Percentiles rank a stretch among this genome's conserved stretches.
These are phyloP conservation scores for Fusarium siculi DNA, from an alignment of 2,329 filamentous ascomycete species.

Conservation along the genomic window DNA sequence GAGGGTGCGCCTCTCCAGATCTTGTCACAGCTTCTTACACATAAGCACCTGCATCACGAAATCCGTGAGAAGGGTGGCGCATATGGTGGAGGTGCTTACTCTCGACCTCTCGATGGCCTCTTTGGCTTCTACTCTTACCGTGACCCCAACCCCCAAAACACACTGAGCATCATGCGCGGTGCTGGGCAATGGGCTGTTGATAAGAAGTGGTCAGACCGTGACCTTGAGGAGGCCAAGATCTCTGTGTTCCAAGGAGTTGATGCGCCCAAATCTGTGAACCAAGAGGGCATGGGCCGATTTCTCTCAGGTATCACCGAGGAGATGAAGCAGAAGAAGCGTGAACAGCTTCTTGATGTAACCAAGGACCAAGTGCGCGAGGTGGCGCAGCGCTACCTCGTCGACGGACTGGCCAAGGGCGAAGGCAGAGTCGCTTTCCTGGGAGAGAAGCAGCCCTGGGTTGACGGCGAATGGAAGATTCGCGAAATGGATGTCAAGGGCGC, in stretches of 20 bases:
- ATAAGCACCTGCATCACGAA: constrained; percentile 96
- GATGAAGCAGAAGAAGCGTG: constrained; percentile 87
- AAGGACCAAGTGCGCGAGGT: constrained; percentile 81
- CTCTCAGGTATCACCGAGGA: constrained; percentile 85
- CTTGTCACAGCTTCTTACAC: constrained; percentile 89
- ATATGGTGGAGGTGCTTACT: constrained; percentile 91
- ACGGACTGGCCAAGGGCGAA: constrained; percentile 67
- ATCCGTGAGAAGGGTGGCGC: constrained; percentile 98
- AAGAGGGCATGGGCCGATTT: constrained; percentile 89
- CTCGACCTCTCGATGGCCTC: constrained; percentile 80
- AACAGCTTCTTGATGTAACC: constrained; percentile 87
- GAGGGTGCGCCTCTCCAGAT: constrained; percentile 86
- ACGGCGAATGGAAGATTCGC: constrained; percentile 76
- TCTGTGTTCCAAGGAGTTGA: constrained; percentile 93
- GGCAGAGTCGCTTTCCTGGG: constrained; percentile 81
- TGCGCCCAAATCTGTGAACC: constrained; percentile 85
- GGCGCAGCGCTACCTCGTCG: constrained; percentile 84
- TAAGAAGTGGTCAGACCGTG: constrained; percentile 81
- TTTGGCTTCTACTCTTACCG: constrained; percentile 98
- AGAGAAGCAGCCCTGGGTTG: constrained; percentile 83
- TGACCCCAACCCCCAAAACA: constrained; percentile 93
- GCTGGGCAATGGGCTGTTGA: constrained; percentile 86
- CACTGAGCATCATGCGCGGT: constrained; percentile 82
- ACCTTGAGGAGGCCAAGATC: constrained; percentile 96
- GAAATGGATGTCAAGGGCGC: constrained; percentile 74